Base-by-base conservation (phyloP, 306 rosid genomes). In the Citrullus colocynthis region DNA sequence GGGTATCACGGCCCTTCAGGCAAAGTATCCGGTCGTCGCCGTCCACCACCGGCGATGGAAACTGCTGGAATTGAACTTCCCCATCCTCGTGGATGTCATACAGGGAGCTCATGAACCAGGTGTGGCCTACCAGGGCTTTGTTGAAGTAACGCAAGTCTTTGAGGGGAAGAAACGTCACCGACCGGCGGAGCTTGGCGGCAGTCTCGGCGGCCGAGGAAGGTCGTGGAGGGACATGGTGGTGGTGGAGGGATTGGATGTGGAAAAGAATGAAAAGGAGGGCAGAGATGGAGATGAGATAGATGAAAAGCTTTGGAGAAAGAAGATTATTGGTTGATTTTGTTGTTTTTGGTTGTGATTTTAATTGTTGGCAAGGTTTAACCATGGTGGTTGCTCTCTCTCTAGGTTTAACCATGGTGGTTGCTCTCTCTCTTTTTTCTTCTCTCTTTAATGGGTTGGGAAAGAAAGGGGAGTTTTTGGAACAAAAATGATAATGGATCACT, bases 81-180 rank as follows among this genome's bases (percentile, higher is more conserved):
- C 93, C 93, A 36, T 81, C 84, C 70, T 85, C 60, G 7, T 76
- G 88, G 0, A 84, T 73, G 42, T 91, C 93, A 52, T 84, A 78
- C 88, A 89, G 65, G 71, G 91, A 89, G 81, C 91, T 91, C 92
- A 91, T 89, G 88, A 91, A 88, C 94, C 97, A 88, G 10, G 94
- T 88, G 83, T 88, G 94, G 32, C 90, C 94, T 13, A 77, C 77
- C 2, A 84, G 89, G 13, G 94, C 73, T 2, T 56, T 54, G 4
- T 86, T 41, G 2, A 83, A 45, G 44, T 78, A 89, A 21, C 91
- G 90, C 30, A 89, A 80, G 71, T 91, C 92, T 76, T 89, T 89
- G 20, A 89, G 90, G 1, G 94, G 92, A 51, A 91, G 91, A 57
- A 89, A 91, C 18, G 91, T 89, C 48, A 87, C 90, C 2, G 88